Evolutionary conservation across 2,329 filamentous ascomycete genomes (phyloP).

Genomic region (Colletotrichum cereale): DNA sequence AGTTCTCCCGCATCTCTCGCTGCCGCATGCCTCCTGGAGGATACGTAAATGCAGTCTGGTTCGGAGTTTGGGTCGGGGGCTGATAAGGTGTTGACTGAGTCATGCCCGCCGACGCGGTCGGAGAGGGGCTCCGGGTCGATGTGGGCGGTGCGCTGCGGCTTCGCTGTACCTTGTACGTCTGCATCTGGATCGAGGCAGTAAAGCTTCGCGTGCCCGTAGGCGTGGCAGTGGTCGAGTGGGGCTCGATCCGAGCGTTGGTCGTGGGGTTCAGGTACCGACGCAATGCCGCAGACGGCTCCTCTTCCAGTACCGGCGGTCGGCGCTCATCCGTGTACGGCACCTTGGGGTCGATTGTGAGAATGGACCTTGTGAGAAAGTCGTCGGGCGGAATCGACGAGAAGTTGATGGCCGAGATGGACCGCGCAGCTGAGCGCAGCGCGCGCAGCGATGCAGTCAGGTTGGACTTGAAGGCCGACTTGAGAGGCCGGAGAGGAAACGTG

Average conservation of each 20-base stretch:
- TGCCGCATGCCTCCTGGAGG: slow-evolving; percentile 67
- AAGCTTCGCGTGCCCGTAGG: slow-evolving; percentile 55
- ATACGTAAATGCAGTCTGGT: slow-evolving; percentile 49
- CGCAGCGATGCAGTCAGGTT: slow-evolving; percentile 76
- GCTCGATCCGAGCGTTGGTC: slow-evolving; percentile 61
- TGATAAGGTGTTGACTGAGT: slow-evolving; percentile 47
- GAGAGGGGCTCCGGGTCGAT: slow-evolving; percentile 48
- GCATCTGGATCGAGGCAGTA: slow-evolving; percentile 79
- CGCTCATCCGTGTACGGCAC: slow-evolving; percentile 77
- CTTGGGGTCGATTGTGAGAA: slow-evolving; percentile 74
- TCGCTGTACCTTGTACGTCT: slow-evolving; percentile 74
- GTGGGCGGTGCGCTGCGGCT: slow-evolving; percentile 55
- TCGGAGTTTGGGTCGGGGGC: slow-evolving; percentile 49
- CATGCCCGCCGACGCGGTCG: slow-evolving; percentile 49
- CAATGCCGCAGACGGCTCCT: slow-evolving; percentile 74
- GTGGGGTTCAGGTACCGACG: slow-evolving; percentile 77
- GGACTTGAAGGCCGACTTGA: slow-evolving; percentile 74
- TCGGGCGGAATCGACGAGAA: slow-evolving; percentile 74
- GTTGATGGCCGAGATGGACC: slow-evolving; percentile 72
- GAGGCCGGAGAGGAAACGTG: slow-evolving; percentile 59
- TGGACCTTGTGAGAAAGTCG: slow-evolving; percentile 75
- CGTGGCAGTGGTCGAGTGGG: slow-evolving; percentile 48
- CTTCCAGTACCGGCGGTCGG: slow-evolving; percentile 71
- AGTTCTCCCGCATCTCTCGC: slow-evolving; percentile 77
- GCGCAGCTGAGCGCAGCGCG: slow-evolving; percentile 73